phyloP scores from a whole-genome alignment of 345 rosid genomes.

The Isatis tinctoria region DNA sequence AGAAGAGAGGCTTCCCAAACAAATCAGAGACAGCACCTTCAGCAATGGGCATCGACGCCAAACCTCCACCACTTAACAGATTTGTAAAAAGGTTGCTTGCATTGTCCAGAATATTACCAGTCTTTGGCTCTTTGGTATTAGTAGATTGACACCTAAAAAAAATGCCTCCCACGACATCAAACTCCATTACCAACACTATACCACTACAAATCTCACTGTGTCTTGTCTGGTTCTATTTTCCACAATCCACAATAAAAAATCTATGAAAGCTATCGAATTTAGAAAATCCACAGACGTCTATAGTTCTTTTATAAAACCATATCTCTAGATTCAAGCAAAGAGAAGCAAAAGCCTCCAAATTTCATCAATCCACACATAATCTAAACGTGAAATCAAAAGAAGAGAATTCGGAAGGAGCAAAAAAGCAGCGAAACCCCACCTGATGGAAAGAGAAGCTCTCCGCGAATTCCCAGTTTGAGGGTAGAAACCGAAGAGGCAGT shows the following conservation, averaged over 20 bases:
- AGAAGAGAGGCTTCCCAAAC: conserved; percentile 79
- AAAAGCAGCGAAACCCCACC: conserved; percentile 6
- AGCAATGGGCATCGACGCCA: conserved; percentile 82
- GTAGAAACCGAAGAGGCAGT: conserved; percentile 15
- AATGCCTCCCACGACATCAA: conserved; percentile 1
- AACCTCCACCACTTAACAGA: conserved; percentile 72
- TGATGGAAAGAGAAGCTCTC: conserved; percentile 25
- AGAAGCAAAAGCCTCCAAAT: background rate
- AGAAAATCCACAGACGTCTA: background rate
- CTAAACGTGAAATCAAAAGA: background rate
- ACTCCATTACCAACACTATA: background rate
- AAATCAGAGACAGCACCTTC: conserved; percentile 94
- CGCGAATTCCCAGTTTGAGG: conserved; percentile 2
- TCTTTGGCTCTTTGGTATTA: conserved; percentile 48
- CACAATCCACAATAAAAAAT: conserved; percentile 1
- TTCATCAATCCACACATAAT: background rate
- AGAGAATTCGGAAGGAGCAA: background rate
- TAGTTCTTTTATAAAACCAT: background rate
- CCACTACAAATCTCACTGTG: background rate
- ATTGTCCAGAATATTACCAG: conserved; percentile 62
- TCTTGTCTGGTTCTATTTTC: background rate
- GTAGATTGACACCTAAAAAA: conserved; percentile 71
- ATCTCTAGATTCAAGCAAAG: background rate
- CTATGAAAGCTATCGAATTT: background rate
- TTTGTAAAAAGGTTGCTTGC: conserved; percentile 88